Evolutionary conservation across 108 stramenopile species (phyloP).

Genomic region (Discostella pseudostelligera): DNA sequence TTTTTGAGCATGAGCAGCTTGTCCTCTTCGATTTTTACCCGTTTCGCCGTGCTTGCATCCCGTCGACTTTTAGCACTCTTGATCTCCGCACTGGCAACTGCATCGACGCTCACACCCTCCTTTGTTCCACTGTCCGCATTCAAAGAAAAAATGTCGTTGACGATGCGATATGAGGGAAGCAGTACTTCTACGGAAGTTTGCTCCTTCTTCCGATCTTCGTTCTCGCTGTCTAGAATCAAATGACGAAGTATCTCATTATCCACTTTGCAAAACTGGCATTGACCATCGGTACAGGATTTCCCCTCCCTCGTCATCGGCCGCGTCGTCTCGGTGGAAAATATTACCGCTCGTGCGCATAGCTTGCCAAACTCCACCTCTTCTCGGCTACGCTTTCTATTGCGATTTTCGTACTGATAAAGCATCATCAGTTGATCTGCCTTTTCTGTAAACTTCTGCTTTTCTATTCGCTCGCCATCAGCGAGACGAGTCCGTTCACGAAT

Average conservation of each 20-base stretch:
- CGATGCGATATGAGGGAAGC: constrained; percentile 19
- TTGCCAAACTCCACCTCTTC: constrained; percentile 34
- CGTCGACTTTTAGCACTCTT: constrained; percentile 30
- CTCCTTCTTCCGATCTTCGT: constrained; percentile 15
- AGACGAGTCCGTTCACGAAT: constrained; percentile 39
- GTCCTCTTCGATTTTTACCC: constrained; percentile 39
- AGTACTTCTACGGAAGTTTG: constrained; percentile 16
- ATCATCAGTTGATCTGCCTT: constrained; percentile 23
- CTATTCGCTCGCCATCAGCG: constrained; percentile 41
- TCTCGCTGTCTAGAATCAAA: constrained; percentile 29
- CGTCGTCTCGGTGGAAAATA: constrained; percentile 22
- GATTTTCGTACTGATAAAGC: constrained; percentile 44
- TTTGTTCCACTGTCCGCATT: neutral
- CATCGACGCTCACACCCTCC: neutral
- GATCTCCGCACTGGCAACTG: neutral
- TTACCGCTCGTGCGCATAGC: constrained; percentile 32
- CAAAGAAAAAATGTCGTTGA: constrained; percentile 19
- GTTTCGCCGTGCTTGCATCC: constrained; percentile 32
- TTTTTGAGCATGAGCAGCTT: constrained; percentile 31
- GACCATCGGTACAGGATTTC: constrained; percentile 23
- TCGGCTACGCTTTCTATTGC: constrained; percentile 30
- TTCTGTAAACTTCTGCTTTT: constrained; percentile 41
- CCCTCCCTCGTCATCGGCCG: constrained; percentile 9
- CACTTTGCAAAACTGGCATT: constrained; percentile 37
- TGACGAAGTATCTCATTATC: constrained; percentile 21